Percentiles rank a stretch among this genome's conserved stretches.
Evolutionary conservation across 805 yeast species (phyloP).

Genomic region (Ogataea haglerorum): DNA sequence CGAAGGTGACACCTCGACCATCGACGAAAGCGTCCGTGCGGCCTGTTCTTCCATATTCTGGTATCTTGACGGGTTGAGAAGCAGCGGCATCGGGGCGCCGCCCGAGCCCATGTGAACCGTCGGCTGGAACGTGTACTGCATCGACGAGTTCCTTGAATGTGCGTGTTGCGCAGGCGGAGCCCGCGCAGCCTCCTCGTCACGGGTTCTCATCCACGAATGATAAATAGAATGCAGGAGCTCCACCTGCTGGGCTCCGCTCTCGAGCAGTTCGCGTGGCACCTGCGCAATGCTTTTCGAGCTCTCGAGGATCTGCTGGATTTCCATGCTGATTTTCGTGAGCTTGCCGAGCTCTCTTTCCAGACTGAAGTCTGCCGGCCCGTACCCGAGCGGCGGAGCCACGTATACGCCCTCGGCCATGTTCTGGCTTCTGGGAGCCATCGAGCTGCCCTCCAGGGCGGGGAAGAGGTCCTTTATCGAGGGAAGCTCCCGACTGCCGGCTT

Average conservation of each 20-base stretch:
- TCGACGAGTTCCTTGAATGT: slow-evolving; percentile 3
- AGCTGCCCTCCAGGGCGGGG: slow-evolving; percentile 14
- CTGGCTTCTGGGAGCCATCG: slow-evolving; percentile 8
- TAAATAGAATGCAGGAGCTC: slow-evolving; percentile 13
- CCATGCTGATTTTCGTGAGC: slow-evolving; percentile 17
- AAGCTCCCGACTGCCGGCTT: slow-evolving; percentile 13
- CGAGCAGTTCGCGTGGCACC: slow-evolving; percentile 20
- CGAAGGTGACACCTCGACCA: slow-evolving; percentile 17
- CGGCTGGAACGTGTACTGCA: slow-evolving; percentile 9
- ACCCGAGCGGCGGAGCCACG: slow-evolving; percentile 4
- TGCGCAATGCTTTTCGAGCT: slow-evolving; percentile 8
- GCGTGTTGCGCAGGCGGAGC: slow-evolving; percentile 2
- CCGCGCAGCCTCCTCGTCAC: slow-evolving; percentile 13
- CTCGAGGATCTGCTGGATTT: slow-evolving; percentile 17
- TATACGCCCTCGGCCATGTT: slow-evolving; percentile 1
- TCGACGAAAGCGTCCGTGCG: slow-evolving; percentile 26
- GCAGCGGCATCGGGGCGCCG: slow-evolving; percentile 3
- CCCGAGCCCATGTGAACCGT: slow-evolving; percentile 1
- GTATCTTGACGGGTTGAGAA: slow-evolving; percentile 5
- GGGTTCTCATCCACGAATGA: slow-evolving; percentile 17
- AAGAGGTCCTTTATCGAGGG: slow-evolving; percentile 26
- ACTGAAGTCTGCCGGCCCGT: slow-evolving; percentile 4
- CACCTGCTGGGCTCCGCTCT: slow-evolving; percentile 18
- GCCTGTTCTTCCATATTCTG: slow-evolving; percentile 29
- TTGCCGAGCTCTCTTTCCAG: slow-evolving; percentile 16